Base-by-base conservation (phyloP, 805 yeast species). In the Dipodascus geniculatus region DNA sequence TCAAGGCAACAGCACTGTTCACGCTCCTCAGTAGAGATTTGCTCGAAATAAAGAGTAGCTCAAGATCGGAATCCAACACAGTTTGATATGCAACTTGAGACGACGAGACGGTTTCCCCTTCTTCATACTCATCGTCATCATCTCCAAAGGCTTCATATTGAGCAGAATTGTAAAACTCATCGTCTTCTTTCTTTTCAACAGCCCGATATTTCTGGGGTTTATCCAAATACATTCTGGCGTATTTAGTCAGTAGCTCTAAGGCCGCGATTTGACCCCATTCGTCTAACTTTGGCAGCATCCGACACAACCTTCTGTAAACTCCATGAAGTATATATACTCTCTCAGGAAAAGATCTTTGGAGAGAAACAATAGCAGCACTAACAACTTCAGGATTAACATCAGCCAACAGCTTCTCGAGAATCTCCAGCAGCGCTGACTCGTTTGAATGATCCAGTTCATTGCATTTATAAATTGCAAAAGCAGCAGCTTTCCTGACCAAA, bases 401-500 rank as follows among this genome's bases (percentile, higher is more conserved):
- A n/a, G 75, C 70, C 49, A 93, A 66, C 17, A 90, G 68, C 48
- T 70, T 71, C 19, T 73, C 67, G 49, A 90, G 66, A 38, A 74
- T 66, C 1, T 71, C 77, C 6, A 74, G 58, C 35, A 87, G 65
- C 53, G 81, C 85, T 6, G 70, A 72, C 20, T 69, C 67, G 35
- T 72, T 70, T 1, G 79, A 70, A 2, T 74, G 65, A 14, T 71
- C 74, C 6, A 74, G 69, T 53, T 71, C 73, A 56, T 66, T 71
- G 24, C 80, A 65, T 53, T 85, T 87, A 2, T 81, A 76, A 31
- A 89, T 73, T 0, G 96, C 86, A 50, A 84, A 74, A 1, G 91
- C 89, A 1, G 91, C 79, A 1, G 95, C 84, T 33, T 83, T 71
- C 57, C 98, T 76, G 2, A 93, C 99, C 16, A 76, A 64, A 0